Evolutionary conservation across 2,329 filamentous ascomycete genomes (phyloP).

Genomic region (Ilyonectria destructans): DNA sequence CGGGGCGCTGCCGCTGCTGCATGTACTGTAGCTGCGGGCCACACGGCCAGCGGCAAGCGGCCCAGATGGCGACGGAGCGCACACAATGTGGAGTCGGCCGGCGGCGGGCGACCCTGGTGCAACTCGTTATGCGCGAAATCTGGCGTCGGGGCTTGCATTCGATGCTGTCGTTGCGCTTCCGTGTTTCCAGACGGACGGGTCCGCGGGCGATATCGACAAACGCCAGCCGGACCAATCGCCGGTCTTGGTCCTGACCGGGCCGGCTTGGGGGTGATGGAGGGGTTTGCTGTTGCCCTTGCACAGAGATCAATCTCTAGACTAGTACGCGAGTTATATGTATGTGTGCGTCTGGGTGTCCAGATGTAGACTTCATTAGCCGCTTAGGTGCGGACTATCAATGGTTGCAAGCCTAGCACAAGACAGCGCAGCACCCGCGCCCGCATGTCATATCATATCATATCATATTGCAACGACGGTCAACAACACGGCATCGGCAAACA

Average conservation of each 20-base stretch:
- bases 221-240: slow-evolving; percentile 41
- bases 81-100: slow-evolving; percentile 20
- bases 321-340: slow-evolving; percentile 18
- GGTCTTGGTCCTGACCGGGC: slow-evolving; percentile 38
- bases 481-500: slow-evolving; percentile 8
- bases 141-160: slow-evolving; percentile 33
- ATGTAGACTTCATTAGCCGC: slow-evolving; percentile 23
- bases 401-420: slow-evolving; percentile 16
- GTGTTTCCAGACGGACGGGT: slow-evolving; percentile 42
- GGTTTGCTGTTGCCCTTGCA: slow-evolving; percentile 13
- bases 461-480: slow-evolving; percentile 16
- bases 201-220: slow-evolving; percentile 39
- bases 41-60: slow-evolving; percentile 27
- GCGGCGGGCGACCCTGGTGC: slow-evolving; percentile 29
- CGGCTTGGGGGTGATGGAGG: slow-evolving; percentile 33
- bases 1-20: slow-evolving; percentile 25
- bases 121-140: slow-evolving; percentile 42
- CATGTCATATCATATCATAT: slow-evolving; percentile 30
- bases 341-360: slow-evolving; percentile 10
- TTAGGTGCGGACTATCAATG: slow-evolving; percentile 9
- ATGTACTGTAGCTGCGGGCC: slow-evolving; percentile 17
- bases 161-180: slow-evolving; percentile 34
- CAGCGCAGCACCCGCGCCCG: slow-evolving; percentile 22
- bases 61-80: slow-evolving; percentile 7
- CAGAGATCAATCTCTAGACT: slow-evolving; percentile 22